Conservation (phyloP, 371 early-diverging fungal species). For the Apophysomyces variabilis region DNA sequence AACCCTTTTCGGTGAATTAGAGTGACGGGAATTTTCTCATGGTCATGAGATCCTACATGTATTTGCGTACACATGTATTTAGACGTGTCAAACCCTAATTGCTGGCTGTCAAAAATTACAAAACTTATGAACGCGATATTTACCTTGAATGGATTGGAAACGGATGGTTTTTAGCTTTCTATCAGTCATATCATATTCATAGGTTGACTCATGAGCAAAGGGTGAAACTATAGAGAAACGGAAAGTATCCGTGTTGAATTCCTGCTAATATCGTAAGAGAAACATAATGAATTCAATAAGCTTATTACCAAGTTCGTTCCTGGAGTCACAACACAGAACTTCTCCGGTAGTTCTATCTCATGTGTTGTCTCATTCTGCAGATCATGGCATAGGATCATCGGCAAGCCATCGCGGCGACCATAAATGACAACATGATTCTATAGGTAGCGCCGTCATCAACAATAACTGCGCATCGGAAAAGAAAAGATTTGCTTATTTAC, state of each 20-base stretch:
- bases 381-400: constrained; percentile 62
- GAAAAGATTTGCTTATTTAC: too few relatives aligned
- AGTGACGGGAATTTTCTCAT: constrained; percentile 67
- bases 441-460: too few relatives aligned
- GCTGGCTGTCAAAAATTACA: neutral
- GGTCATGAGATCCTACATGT: constrained; percentile 54
- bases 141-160: constrained; percentile 59
- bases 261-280: constrained; percentile 32
- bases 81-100: constrained; percentile 54
- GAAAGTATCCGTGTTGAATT: constrained; percentile 69
- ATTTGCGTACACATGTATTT: constrained; percentile 58
- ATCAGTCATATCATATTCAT: constrained; percentile 71
- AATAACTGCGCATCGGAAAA: too few relatives aligned
- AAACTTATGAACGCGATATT: constrained; percentile 1
- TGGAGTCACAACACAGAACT: constrained; percentile 65
- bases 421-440: constrained; percentile 67
- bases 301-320: constrained; percentile 63
- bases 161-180: constrained; percentile 50
- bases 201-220: constrained; percentile 68
- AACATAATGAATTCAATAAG: neutral
- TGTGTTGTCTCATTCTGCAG: constrained; percentile 45
- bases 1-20: constrained; percentile 64
- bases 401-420: constrained; percentile 64
- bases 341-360: constrained; percentile 62
- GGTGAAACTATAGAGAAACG: constrained; percentile 74